Percentiles rank a stretch among this genome's conserved stretches.
phyloP scores from a whole-genome alignment of 2,329 filamentous ascomycete species.

The Thielaviopsis populi region DNA sequence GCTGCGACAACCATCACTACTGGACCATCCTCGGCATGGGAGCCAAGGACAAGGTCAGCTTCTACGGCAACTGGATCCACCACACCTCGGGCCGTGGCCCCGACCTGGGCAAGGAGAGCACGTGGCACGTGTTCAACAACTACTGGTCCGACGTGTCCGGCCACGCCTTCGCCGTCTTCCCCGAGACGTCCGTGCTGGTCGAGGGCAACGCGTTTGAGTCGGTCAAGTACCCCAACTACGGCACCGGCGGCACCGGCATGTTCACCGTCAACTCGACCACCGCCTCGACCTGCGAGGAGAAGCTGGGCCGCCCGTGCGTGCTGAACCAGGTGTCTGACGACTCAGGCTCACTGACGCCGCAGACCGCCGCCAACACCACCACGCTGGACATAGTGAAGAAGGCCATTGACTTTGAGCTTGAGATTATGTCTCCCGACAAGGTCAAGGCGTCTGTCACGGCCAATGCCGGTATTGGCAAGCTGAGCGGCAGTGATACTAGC shows the following conservation, averaged over 20 bases:
- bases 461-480: conserved; percentile 21
- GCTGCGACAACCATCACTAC: conserved; percentile 33
- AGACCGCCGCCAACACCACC: conserved; percentile 15
- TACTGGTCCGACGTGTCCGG: conserved; percentile 29
- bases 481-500: not conserved
- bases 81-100: conserved; percentile 30
- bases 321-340: conserved; percentile 19
- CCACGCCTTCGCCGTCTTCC: conserved; percentile 30
- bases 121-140: conserved; percentile 29
- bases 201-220: conserved; percentile 33
- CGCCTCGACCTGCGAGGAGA: conserved; percentile 17
- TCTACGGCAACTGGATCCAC: conserved; percentile 32
- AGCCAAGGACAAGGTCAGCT: conserved; percentile 27
- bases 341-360: conserved; percentile 16
- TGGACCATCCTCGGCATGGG: conserved; percentile 31
- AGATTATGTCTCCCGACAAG: conserved; percentile 18
- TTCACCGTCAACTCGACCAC: conserved; percentile 21
- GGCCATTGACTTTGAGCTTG: conserved; percentile 19
- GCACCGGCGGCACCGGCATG: conserved; percentile 19
- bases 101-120: not conserved
- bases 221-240: conserved; percentile 27
- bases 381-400: conserved; percentile 19
- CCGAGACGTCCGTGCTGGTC: conserved; percentile 24
- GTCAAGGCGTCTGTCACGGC: conserved; percentile 16
- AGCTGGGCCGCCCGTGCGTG: conserved; percentile 20